Base-by-base conservation (phyloP, 2,329 filamentous ascomycete genomes). In the Macrophomina phaseolina region DNA sequence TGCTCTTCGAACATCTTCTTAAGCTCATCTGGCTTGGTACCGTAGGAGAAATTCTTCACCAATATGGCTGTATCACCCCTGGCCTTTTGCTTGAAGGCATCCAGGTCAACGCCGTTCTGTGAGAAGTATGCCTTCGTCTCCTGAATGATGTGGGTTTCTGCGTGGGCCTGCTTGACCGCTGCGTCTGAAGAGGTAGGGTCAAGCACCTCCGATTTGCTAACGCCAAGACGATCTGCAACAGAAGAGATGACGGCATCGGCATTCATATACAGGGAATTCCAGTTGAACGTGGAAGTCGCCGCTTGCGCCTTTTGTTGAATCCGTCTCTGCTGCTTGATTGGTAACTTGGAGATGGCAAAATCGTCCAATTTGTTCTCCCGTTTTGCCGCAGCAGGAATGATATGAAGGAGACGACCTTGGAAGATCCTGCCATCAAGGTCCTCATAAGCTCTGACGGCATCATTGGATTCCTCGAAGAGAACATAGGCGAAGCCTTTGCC, bases 211-310 rank as follows among this genome's bases (percentile, higher is more conserved):
- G 93, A 90, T 82, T 99, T 99, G 65, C 91, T 90, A 67, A 99
- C 87, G 55, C 94, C 94, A 67, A 99, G 85, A 64, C 94, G 90
- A 75, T 90, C 88, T 56, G 95, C 93, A 68, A 97, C 88, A 5
- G 94, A 96, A 58, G 92, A 89, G 80, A 97, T 94, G 63, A 99
- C 93, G 61, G 95, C 92, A 82, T 99, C 94, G 48, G 84, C 91
- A 79, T 91, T 97, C 91, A 99, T 96, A 79, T 95, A 99, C n/a
- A 99, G 84, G n/a, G 94, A 94, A 82, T 99, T 99, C 95, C 95
- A 99, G 77, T 94, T 97, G 81, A 98, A 98, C 1, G 87, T 89
- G 58, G 86, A 88, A 36, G 89, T 90, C 8, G 91, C 86, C 28
- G 94, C 92, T 73, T 94, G 90, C 60, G 90, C 86, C 80, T 92